These are phyloP conservation scores for Leucogyrophana mollusca DNA, from an alignment of 768 basidiomycete genomes.

Conservation along the genomic window DNA sequence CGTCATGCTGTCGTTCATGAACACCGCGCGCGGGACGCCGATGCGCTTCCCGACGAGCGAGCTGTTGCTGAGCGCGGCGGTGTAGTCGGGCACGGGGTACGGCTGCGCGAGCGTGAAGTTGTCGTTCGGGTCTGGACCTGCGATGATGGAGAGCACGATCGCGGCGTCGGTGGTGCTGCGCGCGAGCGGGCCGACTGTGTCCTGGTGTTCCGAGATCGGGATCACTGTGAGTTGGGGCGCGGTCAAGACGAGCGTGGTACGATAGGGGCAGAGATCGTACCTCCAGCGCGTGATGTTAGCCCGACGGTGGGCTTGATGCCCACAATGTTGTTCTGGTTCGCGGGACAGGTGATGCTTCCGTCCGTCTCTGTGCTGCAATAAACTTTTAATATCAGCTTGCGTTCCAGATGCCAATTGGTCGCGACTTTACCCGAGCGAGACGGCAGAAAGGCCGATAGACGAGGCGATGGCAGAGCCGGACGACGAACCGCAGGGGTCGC, in stretches of 20 bases:
- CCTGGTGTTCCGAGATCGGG: slow-evolving; percentile 56
- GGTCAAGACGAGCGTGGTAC: neutral
- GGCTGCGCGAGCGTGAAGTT: slow-evolving; percentile 57
- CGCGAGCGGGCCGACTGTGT: slow-evolving; percentile 57
- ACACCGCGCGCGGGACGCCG: slow-evolving; percentile 47
- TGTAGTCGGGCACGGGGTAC: slow-evolving; percentile 50
- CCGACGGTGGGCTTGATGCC: slow-evolving; percentile 65
- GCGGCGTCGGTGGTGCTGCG: slow-evolving; percentile 55
- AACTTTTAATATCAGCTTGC: neutral
- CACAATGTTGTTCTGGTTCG: slow-evolving; percentile 51
- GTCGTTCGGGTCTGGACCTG: slow-evolving; percentile 54
- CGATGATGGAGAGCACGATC: slow-evolving; percentile 53
- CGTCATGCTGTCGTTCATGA: slow-evolving; percentile 20
- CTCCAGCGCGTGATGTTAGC: slow-evolving; percentile 57
- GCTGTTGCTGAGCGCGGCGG: slow-evolving; percentile 45
- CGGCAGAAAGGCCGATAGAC: slow-evolving; percentile 50
- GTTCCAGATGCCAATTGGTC: neutral
- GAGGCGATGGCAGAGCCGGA: slow-evolving; percentile 57
- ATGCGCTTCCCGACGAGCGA: slow-evolving; percentile 52
- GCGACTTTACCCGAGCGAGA: slow-evolving; percentile 41
- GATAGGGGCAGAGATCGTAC: slow-evolving; percentile 22
- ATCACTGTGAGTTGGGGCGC: slow-evolving; percentile 37
- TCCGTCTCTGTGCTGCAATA: slow-evolving; percentile 42
- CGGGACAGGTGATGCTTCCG: slow-evolving; percentile 55
- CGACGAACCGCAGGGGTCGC: slow-evolving; percentile 57